Evolutionary conservation across 1,284 basidiomycete genomes (phyloP).

Genomic region (Peniophora sp.): DNA sequence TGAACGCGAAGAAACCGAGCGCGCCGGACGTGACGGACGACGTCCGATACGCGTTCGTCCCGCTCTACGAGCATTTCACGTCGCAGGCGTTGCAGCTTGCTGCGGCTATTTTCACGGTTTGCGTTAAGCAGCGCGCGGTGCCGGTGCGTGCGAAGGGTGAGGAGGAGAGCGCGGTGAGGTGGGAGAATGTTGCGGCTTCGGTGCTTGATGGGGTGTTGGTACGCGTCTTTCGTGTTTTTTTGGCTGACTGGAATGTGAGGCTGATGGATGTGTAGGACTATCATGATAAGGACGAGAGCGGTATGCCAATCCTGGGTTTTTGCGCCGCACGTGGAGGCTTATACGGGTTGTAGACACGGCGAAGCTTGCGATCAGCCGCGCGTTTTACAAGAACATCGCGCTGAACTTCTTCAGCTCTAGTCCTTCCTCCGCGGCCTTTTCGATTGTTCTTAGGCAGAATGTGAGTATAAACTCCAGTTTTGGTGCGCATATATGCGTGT

Average conservation of each 20-base stretch:
- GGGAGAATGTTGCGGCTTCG: slow-evolving; percentile 21
- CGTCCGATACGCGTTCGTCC: slow-evolving; percentile 18
- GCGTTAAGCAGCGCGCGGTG: slow-evolving; percentile 18
- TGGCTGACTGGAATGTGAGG: background rate
- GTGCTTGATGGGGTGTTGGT: slow-evolving; percentile 26
- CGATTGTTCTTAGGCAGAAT: background rate
- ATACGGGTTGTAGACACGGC: slow-evolving; percentile 8
- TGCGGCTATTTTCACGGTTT: slow-evolving; percentile 16
- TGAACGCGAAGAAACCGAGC: background rate
- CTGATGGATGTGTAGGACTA: background rate
- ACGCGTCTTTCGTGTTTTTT: background rate
- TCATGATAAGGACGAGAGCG: background rate
- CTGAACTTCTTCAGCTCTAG: slow-evolving; percentile 20
- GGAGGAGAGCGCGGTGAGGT: slow-evolving; percentile 10
- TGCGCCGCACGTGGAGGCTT: background rate
- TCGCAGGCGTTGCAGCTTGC: slow-evolving; percentile 18
- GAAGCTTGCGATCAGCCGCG: slow-evolving; percentile 19
- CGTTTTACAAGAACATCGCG: slow-evolving; percentile 20
- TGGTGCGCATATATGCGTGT: slow-evolving; percentile 8
- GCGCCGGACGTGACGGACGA: slow-evolving; percentile 13
- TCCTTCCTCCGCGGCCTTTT: background rate
- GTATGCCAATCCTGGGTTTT: background rate
- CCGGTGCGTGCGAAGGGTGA: slow-evolving; percentile 13
- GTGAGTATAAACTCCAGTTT: background rate
- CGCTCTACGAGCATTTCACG: slow-evolving; percentile 18